Percentiles rank a stretch among this genome's conserved stretches.
phyloP scores from a whole-genome alignment of 768 basidiomycete species.

The Boletus sensibilis region DNA sequence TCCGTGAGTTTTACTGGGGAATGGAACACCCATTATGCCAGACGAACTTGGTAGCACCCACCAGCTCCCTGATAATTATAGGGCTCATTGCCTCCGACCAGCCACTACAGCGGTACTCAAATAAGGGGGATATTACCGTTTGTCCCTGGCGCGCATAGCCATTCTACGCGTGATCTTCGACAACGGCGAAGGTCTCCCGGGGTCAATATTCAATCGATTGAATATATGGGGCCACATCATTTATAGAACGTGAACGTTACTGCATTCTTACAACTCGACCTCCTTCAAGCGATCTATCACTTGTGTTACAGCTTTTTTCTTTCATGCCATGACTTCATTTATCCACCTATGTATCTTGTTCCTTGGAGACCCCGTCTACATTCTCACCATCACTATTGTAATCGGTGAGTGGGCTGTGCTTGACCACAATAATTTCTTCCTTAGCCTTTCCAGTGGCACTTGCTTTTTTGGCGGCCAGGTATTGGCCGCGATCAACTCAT shows the following conservation, averaged over 20 bases:
- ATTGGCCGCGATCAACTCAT: not conserved
- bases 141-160: too few relatives aligned
- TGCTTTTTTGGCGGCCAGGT: not conserved
- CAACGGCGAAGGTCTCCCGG: not conserved
- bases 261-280: not conserved
- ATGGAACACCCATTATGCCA: not conserved
- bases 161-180: too few relatives aligned
- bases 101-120: not conserved
- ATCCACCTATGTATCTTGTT: not conserved
- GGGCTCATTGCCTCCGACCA: not conserved
- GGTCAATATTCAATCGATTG: too few relatives aligned
- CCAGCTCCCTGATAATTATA: not conserved
- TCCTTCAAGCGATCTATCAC: not conserved
- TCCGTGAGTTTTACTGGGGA: not conserved
- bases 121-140: not conserved
- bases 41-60: too few relatives aligned
- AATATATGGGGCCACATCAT: not conserved
- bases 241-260: not conserved
- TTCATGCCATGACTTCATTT: conserved; percentile 1
- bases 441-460: not conserved
- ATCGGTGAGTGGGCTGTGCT: not conserved
- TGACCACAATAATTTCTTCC: not conserved
- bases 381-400: not conserved
- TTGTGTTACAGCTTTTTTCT: too few relatives aligned
- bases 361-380: not conserved